phyloP scores from a whole-genome alignment of 2,329 filamentous ascomycete species.

The Keithomyces neogunnii region DNA sequence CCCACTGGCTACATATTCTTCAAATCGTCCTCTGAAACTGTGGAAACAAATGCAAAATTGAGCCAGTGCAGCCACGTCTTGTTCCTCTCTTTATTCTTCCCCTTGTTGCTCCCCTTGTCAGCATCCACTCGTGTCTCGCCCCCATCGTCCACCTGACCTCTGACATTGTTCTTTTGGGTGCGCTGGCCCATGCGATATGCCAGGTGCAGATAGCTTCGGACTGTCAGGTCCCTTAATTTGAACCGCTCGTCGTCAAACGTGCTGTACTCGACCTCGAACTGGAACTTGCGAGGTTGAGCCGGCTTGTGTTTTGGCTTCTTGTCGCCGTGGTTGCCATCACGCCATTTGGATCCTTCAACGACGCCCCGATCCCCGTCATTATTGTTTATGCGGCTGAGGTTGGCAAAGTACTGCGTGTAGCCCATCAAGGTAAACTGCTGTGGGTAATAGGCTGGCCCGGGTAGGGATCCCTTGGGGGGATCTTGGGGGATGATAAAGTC shows the following conservation, averaged over 20 bases:
- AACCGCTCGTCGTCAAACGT: conserved; percentile 72
- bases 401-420: conserved; percentile 89
- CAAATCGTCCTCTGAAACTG: conserved; percentile 57
- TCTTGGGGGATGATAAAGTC: conserved; percentile 59
- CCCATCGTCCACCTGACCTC: not conserved
- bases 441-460: conserved; percentile 83
- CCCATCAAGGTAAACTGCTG: conserved; percentile 72
- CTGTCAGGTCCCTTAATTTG: conserved; percentile 72
- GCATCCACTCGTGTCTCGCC: conserved; percentile 11
- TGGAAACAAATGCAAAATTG: conserved; percentile 70
- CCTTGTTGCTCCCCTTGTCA: conserved; percentile 30
- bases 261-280: conserved; percentile 77
- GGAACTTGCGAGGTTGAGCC: conserved; percentile 55
- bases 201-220: conserved; percentile 69
- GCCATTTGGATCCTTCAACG: conserved; percentile 41
- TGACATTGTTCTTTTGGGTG: conserved; percentile 7
- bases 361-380: conserved; percentile 29
- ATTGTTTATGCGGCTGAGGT: conserved; percentile 84
- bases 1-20: conserved; percentile 28
- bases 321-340: conserved; percentile 53
- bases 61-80: conserved; percentile 74
- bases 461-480: conserved; percentile 63
- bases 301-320: conserved; percentile 42
- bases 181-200: conserved; percentile 63
- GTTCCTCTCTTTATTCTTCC: conserved; percentile 44